These are phyloP conservation scores for Malus hybrid DNA, from an alignment of 331 rosid genomes.

Conservation along the genomic window DNA sequence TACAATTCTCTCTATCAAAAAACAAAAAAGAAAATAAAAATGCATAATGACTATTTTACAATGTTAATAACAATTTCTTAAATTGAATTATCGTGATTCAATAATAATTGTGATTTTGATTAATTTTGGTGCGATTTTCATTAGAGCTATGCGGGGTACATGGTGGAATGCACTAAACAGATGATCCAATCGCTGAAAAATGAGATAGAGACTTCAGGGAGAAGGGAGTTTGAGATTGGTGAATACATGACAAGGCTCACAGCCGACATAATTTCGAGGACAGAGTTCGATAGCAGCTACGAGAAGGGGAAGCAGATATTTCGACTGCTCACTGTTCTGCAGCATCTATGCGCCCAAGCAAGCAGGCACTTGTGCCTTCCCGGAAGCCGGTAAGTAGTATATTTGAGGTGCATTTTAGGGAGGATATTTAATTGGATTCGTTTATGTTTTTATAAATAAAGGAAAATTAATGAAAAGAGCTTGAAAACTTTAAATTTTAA, in stretches of 20 bases:
- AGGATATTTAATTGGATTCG: background rate
- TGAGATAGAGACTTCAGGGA: constrained; percentile 34
- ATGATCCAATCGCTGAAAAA: constrained; percentile 58
- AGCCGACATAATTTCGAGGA: constrained; percentile 83
- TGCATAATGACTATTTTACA: background rate
- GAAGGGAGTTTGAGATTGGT: constrained; percentile 66
- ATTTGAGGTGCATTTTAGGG: background rate
- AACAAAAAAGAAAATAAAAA: background rate
- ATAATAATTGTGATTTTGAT: constrained; percentile 9
- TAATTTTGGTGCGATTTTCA: too few species aligned
- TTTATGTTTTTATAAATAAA: background rate
- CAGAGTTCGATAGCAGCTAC: constrained; percentile 66
- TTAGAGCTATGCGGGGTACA: constrained; percentile 79
- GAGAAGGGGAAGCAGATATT: constrained; percentile 86
- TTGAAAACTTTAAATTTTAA: too few species aligned
- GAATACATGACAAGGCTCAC: constrained; percentile 61
- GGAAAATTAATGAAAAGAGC: rapidly evolving
- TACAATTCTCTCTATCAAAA: background rate
- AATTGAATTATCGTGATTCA: background rate
- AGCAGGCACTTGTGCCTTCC: constrained; percentile 81
- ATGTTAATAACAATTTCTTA: too few species aligned
- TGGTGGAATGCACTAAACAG: constrained; percentile 90
- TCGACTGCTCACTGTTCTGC: constrained; percentile 57
- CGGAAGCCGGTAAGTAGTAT: constrained; percentile 63
- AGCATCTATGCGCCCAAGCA: constrained; percentile 76